Percentiles rank a stretch among this genome's conserved stretches.
phyloP scores from a whole-genome alignment of 441 rosid genomes.

The Mallotus repandus region DNA sequence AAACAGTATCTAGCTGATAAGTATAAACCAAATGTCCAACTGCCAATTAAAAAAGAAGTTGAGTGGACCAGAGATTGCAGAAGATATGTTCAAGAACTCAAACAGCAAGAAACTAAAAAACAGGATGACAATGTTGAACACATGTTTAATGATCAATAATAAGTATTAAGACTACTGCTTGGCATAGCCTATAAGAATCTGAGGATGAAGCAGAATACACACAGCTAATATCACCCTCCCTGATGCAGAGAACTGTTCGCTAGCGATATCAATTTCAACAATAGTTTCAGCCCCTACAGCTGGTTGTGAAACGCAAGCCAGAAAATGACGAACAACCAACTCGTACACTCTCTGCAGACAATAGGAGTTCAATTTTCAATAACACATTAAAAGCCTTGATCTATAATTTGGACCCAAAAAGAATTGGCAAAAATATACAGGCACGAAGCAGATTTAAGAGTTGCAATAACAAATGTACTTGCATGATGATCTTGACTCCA shows the following conservation, averaged over 20 bases:
- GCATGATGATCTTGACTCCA: conserved; percentile 96
- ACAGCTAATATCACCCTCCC: conserved; percentile 92
- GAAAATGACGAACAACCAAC: conserved; percentile 92
- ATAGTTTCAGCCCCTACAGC: conserved; percentile 95
- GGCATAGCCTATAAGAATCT: not conserved
- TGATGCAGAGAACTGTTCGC: conserved; percentile 80
- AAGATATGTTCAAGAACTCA: conserved; percentile 1
- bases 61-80: not conserved
- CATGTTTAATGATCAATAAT: not conserved
- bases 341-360: conserved; percentile 76
- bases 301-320: conserved; percentile 97
- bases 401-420: conserved; percentile 8
- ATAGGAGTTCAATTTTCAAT: conserved; percentile 14
- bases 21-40: not conserved
- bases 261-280: conserved; percentile 91
- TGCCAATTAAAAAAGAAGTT: not conserved
- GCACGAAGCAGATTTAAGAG: not conserved
- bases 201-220: conserved; percentile 36
- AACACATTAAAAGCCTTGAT: conserved; percentile 10
- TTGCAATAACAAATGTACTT: conserved; percentile 27
- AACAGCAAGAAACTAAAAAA: not conserved
- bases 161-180: not conserved
- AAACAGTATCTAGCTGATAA: not conserved
- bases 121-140: not conserved
- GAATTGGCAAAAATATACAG: conserved; percentile 17